phyloP scores from a whole-genome alignment of 1,284 basidiomycete genomes.

The Cystobasidium slooffiae region DNA sequence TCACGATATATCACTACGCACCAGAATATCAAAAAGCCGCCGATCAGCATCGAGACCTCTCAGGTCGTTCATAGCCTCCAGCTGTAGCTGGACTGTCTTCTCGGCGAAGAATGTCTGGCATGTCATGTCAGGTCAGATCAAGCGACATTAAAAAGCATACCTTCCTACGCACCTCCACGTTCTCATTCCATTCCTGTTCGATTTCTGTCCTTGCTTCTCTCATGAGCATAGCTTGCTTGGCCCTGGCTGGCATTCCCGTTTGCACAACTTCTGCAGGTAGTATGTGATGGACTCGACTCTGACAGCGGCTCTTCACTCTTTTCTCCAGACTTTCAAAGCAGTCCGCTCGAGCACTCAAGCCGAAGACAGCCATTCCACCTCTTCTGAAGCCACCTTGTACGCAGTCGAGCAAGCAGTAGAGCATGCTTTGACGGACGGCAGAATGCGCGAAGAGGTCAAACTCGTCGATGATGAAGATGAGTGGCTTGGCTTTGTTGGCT shows the following conservation, averaged over 20 bases:
- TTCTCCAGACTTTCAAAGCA: slow-evolving; percentile 89
- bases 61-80: slow-evolving; percentile 26
- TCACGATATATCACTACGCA: neutral
- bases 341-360: slow-evolving; percentile 79
- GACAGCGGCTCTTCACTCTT: slow-evolving; percentile 92
- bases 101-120: slow-evolving; percentile 22
- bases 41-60: slow-evolving; percentile 39
- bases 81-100: slow-evolving; percentile 35
- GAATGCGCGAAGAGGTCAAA: slow-evolving; percentile 90
- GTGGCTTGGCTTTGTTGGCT: slow-evolving; percentile 62
- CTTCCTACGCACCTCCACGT: slow-evolving; percentile 3
- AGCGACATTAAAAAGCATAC: neutral
- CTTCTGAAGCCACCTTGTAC: slow-evolving; percentile 60
- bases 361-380: slow-evolving; percentile 76
- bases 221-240: slow-evolving; percentile 2
- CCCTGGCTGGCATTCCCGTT: slow-evolving; percentile 6
- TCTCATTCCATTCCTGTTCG: slow-evolving; percentile 63
- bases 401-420: slow-evolving; percentile 68
- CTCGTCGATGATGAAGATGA: slow-evolving; percentile 80
- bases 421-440: slow-evolving; percentile 52
- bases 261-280: slow-evolving; percentile 58
- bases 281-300: slow-evolving; percentile 80
- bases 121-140: neutral
- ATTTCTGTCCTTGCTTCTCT: slow-evolving; percentile 57
- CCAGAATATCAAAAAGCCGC: slow-evolving; percentile 22